These are phyloP conservation scores for Arthrinium puccinioides DNA, from an alignment of 2,329 filamentous ascomycete genomes.

Conservation along the genomic window DNA sequence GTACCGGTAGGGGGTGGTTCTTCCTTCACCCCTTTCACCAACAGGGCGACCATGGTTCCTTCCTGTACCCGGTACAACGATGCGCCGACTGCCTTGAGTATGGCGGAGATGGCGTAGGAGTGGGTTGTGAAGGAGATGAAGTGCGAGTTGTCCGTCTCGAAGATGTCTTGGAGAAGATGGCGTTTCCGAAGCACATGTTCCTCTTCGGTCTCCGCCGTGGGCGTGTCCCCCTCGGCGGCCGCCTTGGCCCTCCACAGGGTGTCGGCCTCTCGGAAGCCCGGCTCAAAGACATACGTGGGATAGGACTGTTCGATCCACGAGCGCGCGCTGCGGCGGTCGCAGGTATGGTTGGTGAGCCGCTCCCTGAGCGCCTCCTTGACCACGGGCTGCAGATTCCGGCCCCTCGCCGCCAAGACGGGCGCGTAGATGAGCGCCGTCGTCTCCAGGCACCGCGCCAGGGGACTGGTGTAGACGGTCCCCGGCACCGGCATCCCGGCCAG, in stretches of 20 bases:
- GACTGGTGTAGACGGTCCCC: constrained; percentile 9
- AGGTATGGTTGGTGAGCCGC: constrained; percentile 11
- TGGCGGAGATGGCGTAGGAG: constrained; percentile 10
- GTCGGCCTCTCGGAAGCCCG: constrained; percentile 8
- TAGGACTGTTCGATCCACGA: constrained; percentile 10
- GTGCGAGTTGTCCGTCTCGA: constrained; percentile 6
- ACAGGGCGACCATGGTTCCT: constrained; percentile 10
- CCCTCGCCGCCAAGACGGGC: neutral
- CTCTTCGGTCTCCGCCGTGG: constrained; percentile 4
- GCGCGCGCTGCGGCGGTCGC: constrained; percentile 10
- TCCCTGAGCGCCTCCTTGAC: constrained; percentile 13
- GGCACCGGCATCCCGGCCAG: constrained; percentile 8
- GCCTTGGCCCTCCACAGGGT: constrained; percentile 5
- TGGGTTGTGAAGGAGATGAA: constrained; percentile 12
- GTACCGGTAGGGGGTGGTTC: neutral
- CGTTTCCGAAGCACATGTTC: constrained; percentile 8
- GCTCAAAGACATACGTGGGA: constrained; percentile 9
- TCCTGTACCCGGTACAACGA: constrained; percentile 8
- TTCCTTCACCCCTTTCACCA: constrained; percentile 9
- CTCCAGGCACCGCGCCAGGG: constrained; percentile 10
- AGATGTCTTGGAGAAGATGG: constrained; percentile 12
- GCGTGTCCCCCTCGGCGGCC: neutral
- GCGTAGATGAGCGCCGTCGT: constrained; percentile 8
- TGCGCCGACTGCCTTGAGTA: constrained; percentile 5
- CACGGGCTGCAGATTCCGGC: constrained; percentile 5